Base-by-base conservation (phyloP, 441 rosid species). In the Pelargonium cotyledonis region DNA sequence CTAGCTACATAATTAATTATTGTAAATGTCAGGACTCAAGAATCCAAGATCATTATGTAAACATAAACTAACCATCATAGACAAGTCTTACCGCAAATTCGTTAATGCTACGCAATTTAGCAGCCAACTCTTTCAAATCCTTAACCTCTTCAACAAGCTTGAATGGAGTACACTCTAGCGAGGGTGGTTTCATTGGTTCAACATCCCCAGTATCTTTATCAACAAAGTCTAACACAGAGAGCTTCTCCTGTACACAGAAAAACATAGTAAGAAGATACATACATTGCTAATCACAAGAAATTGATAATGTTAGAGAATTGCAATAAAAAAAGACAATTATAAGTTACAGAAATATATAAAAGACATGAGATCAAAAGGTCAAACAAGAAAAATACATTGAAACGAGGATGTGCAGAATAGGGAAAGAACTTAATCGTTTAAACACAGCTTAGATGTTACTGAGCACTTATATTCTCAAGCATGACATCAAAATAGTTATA, bases 1-100 rank as follows among this genome's bases (percentile, higher is more conserved):
- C 15, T 49, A 49, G 15, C 55, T 12, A 15, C 8, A n/a, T 10
- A n/a, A 51, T 14, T 14, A 15, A 16, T 15, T 7, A 53, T 53
- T 4, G 8, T 19, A 16, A 16, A 55, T 55, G n/a, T n/a, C n/a
- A n/a, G n/a, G n/a, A n/a, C 16, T 51, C 65, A 61, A 14, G 63
- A 7, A 61, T 47, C n/a, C 6, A 4, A 18, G 51, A 35, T 53
- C 49, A 41, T 19, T 9, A 26, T 21, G 44, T 70, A 65, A 66
- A 49, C 49, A 61, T 23, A 10, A 4, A 61, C 29, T 15, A 61
- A 53, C 19, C 6, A 53, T 53, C 7, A 29, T 11, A 61, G n/a
- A 23, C 15, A 76, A 67, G 60, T 44, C 57, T 86, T 82, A 94
- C 99, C 79, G 96, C 92, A 87, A 91, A 89, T 76, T 91, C 97